Evolutionary conservation across 2,329 filamentous ascomycete genomes (phyloP).

Genomic region (Aspergillus oerlinghausenensis): DNA sequence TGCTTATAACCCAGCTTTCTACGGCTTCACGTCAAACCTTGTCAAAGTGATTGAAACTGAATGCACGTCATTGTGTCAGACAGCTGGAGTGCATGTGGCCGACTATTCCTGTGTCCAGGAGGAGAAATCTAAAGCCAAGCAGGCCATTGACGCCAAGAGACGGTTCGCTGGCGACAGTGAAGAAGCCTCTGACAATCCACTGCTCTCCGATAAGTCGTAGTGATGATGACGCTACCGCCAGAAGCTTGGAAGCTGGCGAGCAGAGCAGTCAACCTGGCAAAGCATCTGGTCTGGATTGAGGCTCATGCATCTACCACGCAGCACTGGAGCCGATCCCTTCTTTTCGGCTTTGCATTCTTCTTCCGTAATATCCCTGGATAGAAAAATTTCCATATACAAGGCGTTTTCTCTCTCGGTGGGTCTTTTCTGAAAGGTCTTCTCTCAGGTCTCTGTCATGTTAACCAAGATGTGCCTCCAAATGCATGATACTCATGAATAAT

Average conservation of each 20-base stretch:
- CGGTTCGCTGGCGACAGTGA: background rate
- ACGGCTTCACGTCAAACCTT: conserved; percentile 35
- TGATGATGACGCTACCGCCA: background rate
- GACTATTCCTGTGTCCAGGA: conserved; percentile 24
- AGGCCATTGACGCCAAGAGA: conserved; percentile 18
- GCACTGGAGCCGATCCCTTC: background rate
- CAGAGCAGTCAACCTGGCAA: background rate
- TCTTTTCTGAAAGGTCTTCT: background rate
- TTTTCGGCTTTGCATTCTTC: background rate
- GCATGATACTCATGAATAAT: background rate
- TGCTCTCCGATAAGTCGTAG: background rate
- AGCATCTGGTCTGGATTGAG: background rate
- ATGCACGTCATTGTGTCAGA: conserved; percentile 32
- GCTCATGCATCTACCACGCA: background rate
- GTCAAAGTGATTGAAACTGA: conserved; percentile 37
- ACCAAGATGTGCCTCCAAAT: background rate
- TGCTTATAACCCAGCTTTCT: conserved; percentile 41
- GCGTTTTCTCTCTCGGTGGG: background rate
- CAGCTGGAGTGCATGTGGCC: conserved; percentile 32
- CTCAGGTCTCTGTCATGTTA: background rate
- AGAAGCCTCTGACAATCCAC: background rate
- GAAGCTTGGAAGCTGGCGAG: background rate
- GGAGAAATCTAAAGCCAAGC: conserved; percentile 18
- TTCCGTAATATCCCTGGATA: background rate
- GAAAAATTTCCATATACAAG: background rate